These are phyloP conservation scores for Penicillium nordicum DNA, from an alignment of 2,329 filamentous ascomycete species.

Conservation along the genomic window DNA sequence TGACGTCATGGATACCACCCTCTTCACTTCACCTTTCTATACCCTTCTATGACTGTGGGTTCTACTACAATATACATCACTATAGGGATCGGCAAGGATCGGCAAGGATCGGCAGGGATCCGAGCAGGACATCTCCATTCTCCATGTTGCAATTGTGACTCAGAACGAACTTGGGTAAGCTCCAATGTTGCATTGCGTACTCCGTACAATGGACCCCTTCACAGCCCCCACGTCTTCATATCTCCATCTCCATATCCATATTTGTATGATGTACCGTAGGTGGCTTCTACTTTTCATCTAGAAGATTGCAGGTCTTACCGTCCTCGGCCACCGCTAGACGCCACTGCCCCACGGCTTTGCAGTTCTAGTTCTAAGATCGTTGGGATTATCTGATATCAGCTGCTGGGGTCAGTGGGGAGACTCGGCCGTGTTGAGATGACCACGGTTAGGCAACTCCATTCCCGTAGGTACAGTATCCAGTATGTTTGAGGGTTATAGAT, in stretches of 20 bases:
- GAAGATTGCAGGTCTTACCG: neutral
- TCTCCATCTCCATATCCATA: neutral
- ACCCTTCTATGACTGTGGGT: neutral
- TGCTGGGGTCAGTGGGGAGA: neutral
- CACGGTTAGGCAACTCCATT: slow-evolving; percentile 15
- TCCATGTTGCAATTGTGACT: neutral
- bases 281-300: neutral
- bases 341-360: slow-evolving; percentile 14
- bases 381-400: neutral
- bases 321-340: slow-evolving; percentile 1
- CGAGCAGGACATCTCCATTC: neutral
- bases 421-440: slow-evolving; percentile 3
- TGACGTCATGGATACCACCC: neutral
- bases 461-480: neutral
- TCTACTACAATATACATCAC: neutral
- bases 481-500: neutral
- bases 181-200: neutral
- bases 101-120: neutral
- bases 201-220: neutral
- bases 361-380: neutral
- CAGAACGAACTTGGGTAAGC: neutral
- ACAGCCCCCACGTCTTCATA: neutral
- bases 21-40: neutral
- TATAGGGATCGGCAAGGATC: neutral
- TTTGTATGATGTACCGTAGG: neutral